Conservation (phyloP, 352 stramenopile species). For the Halophytophthora polymorphica region DNA sequence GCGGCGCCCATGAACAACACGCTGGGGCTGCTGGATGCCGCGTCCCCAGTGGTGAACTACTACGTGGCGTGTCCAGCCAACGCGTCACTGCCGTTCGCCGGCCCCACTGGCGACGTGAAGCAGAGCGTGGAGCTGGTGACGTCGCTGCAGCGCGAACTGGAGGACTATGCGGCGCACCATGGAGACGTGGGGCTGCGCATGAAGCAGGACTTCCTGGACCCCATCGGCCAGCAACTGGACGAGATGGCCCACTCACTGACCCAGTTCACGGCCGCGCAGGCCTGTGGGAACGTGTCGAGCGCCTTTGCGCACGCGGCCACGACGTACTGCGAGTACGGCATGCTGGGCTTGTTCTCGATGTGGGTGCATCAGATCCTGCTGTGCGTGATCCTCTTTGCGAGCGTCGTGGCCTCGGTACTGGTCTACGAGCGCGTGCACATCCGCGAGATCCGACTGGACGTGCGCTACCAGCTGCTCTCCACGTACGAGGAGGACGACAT, state of each 20-base stretch:
- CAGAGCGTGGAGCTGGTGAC: conserved; percentile 29
- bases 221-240: conserved; percentile 50
- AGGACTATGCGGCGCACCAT: conserved; percentile 47
- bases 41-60: conserved; percentile 47
- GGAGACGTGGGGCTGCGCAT: conserved; percentile 53
- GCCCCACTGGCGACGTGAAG: conserved; percentile 26
- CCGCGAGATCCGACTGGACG: conserved; percentile 48
- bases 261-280: conserved; percentile 42
- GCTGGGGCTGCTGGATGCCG: conserved; percentile 47
- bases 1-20: conserved; percentile 67
- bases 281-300: conserved; percentile 43
- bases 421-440: conserved; percentile 79
- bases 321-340: conserved; percentile 76
- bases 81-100: conserved; percentile 41
- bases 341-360: conserved; percentile 83
- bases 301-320: conserved; percentile 45
- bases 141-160: conserved; percentile 44
- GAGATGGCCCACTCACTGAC: conserved; percentile 24
- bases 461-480: conserved; percentile 74
- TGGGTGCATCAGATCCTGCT: conserved; percentile 83
- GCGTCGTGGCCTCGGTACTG: conserved; percentile 63
- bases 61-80: conserved; percentile 66
- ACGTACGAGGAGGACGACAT: conserved; percentile 80
- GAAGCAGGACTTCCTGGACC: conserved; percentile 71
- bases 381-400: conserved; percentile 74